These are phyloP conservation scores for Cercophora samala DNA, from an alignment of 495 filamentous ascomycete species.

Conservation along the genomic window DNA sequence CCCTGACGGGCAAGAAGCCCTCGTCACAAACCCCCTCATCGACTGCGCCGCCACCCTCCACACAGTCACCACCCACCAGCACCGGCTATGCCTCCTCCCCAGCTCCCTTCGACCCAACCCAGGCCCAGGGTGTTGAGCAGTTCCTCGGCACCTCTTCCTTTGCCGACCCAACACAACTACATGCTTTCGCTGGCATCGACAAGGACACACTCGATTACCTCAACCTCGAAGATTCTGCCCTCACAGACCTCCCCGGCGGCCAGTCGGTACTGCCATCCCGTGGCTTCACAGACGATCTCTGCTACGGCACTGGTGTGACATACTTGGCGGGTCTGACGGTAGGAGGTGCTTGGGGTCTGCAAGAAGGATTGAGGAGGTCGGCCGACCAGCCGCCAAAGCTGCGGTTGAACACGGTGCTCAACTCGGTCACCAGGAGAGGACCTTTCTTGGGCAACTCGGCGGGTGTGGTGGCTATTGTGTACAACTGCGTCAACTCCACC, in stretches of 20 bases:
- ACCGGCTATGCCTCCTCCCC: constrained; percentile 51
- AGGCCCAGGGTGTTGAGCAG: constrained; percentile 72
- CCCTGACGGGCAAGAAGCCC: constrained; percentile 77
- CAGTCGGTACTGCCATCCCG: constrained; percentile 86
- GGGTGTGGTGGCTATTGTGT: constrained; percentile 90
- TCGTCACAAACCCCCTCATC: constrained; percentile 37
- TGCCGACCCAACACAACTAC: constrained; percentile 79
- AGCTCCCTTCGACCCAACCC: constrained; percentile 62
- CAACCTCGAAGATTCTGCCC: constrained; percentile 82
- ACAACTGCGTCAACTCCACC: constrained; percentile 89
- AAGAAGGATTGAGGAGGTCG: constrained; percentile 77
- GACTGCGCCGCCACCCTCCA: constrained; percentile 27
- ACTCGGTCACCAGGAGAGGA: constrained; percentile 85
- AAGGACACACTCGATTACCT: constrained; percentile 91
- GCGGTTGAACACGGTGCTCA: constrained; percentile 86
- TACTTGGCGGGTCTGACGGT: constrained; percentile 83
- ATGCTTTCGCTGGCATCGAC: constrained; percentile 92
- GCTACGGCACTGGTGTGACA: constrained; percentile 92
- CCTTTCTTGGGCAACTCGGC: constrained; percentile 97
- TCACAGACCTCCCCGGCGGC: constrained; percentile 82
- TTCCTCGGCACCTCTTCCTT: constrained; percentile 69
- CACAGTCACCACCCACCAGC: constrained; percentile 37
- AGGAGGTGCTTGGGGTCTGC: constrained; percentile 86
- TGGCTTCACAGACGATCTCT: constrained; percentile 96
- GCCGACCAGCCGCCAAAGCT: constrained; percentile 78